Base-by-base conservation (phyloP, 2,329 filamentous ascomycete genomes). In the Microdochium paspali region DNA sequence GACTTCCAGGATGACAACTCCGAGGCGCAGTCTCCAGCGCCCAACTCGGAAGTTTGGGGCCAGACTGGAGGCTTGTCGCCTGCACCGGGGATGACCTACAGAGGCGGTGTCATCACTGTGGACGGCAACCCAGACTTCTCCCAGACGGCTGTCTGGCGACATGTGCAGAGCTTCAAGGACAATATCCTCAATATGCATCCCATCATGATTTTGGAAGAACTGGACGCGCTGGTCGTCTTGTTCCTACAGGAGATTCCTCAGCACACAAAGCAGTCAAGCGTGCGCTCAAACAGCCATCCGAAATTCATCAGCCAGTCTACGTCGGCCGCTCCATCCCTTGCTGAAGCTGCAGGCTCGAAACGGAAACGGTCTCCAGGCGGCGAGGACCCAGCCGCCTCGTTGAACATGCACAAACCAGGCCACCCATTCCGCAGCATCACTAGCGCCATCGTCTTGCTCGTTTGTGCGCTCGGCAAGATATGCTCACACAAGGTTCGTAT, bases 391-490 rank as follows among this genome's bases (percentile, higher is more conserved):
- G 56, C 50, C 28, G 51, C 56, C 6, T 48, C 51, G 43, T 57
- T 46, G 44, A 54, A 47, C 49, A 70, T 61, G 51, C 61, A 57
- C 40, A 76, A 73, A 54, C 65, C 68, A 6, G 70, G 72, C 3
- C 70, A 70, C 48, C 79, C 80, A 2, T 77, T 76, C 54, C 73
- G 84, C 46, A 88, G 85, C 7, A 81, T 93, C 15, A 77, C 82
- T 46, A 95, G 87, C 54, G 90, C 90, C 0, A 74, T 97, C 32
- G 79, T 96, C 1, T 74, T 96, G 2, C 73, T 91, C 3, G 80
- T 95, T 1, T 73, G 97, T 47, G 91, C 91, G 0, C 69, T 98
- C 5, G 93, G 93, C 18, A 90, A 89, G 58, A 85, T 97, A 12
- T 91, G 87, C 56, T 62, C 72, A 9, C 66, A 76, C 54, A 72